Evolutionary conservation across 2,329 filamentous ascomycete species (phyloP).

Genomic region (Penicillium crustosum): DNA sequence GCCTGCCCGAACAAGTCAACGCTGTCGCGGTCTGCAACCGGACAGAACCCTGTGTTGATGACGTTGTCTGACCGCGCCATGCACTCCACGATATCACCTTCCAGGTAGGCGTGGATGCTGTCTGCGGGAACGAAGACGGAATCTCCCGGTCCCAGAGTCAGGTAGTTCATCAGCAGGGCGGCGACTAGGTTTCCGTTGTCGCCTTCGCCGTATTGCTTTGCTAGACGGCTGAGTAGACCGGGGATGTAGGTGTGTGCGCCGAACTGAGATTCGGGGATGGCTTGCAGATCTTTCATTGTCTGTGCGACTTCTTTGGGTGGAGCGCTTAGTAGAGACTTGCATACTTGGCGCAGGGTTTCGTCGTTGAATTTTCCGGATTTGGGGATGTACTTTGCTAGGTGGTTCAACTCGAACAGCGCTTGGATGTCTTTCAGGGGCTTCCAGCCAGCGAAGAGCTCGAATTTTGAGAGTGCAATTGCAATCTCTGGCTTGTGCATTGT

Average conservation of each 20-base stretch:
- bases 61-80: slow-evolving; percentile 77
- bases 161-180: slow-evolving; percentile 71
- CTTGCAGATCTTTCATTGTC: slow-evolving; percentile 54
- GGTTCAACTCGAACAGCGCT: slow-evolving; percentile 55
- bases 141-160: slow-evolving; percentile 64
- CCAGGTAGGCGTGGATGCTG: slow-evolving; percentile 71
- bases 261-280: slow-evolving; percentile 51
- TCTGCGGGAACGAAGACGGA: slow-evolving; percentile 71
- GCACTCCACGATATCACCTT: slow-evolving; percentile 74
- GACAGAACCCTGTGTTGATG: slow-evolving; percentile 72
- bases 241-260: slow-evolving; percentile 59
- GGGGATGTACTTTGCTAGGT: slow-evolving; percentile 57
- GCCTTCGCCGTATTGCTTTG: slow-evolving; percentile 60
- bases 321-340: slow-evolving; percentile 53
- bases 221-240: slow-evolving; percentile 63
- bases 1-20: slow-evolving; percentile 63
- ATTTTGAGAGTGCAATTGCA: slow-evolving; percentile 67
- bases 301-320: slow-evolving; percentile 55
- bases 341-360: slow-evolving; percentile 58
- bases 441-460: slow-evolving; percentile 75
- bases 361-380: slow-evolving; percentile 53
- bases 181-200: slow-evolving; percentile 71
- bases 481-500: slow-evolving; percentile 80
- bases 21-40: slow-evolving; percentile 62
- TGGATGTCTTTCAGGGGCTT: slow-evolving; percentile 64